Conservation (phyloP, 1,139 yeast genomes). For the Arxiozyma slooffiae region DNA sequence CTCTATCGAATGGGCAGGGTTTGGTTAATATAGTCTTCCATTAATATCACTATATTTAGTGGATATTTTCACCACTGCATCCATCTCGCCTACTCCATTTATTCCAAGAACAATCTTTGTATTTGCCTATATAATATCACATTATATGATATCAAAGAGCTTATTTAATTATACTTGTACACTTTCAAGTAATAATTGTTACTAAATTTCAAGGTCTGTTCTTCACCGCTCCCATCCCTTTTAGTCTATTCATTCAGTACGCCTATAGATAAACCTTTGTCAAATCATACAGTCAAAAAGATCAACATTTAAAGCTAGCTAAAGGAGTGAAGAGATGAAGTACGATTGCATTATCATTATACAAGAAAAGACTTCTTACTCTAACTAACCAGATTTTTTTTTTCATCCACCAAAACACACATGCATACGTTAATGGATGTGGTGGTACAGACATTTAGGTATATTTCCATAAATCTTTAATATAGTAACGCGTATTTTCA, state of each 20-base stretch:
- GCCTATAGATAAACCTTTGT: not conserved
- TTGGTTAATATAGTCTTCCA: slow-evolving; percentile 38
- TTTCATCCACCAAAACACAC: not conserved
- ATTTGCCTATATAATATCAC: no score
- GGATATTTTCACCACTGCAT: not conserved
- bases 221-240: no score
- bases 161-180: no score
- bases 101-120: not conserved
- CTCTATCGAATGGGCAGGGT: slow-evolving; percentile 77
- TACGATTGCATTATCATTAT: no score
- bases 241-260: no score
- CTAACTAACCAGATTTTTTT: not conserved
- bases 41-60: no score
- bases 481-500: not conserved
- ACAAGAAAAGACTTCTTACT: not conserved
- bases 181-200: no score
- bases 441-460: not conserved
- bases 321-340: not conserved
- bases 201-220: no score
- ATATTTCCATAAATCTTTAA: not conserved
- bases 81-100: not conserved
- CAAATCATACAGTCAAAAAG: not conserved
- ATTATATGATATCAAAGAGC: no score
- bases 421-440: not conserved
- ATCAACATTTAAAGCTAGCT: not conserved